Percentiles rank a stretch among this genome's conserved stretches.
Evolutionary conservation across 1,284 basidiomycete genomes (phyloP).

Genomic region (Cryptococcus hybrid): DNA sequence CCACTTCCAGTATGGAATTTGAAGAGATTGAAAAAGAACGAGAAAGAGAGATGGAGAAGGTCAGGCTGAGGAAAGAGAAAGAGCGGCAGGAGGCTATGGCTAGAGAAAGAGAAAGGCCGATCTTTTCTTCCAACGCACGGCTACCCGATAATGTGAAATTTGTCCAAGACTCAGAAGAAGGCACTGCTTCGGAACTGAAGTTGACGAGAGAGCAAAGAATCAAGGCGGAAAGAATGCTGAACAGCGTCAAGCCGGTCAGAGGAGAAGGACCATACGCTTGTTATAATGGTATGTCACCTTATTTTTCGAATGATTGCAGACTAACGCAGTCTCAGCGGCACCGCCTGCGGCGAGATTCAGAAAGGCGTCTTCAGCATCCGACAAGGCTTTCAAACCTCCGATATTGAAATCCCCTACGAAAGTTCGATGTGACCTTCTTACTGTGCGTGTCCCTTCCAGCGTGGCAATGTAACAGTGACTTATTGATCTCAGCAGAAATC

Average conservation of each 20-base stretch:
- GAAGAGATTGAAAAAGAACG: not conserved
- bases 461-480: not conserved
- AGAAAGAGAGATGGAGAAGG: not conserved
- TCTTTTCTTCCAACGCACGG: not conserved
- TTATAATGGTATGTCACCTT: conserved; percentile 24
- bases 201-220: conserved; percentile 20
- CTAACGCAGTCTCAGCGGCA: not conserved
- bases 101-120: conserved; percentile 1
- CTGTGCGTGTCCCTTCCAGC: conserved; percentile 4
- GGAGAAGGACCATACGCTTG: conserved; percentile 26
- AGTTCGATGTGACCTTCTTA: conserved; percentile 13
- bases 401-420: conserved; percentile 12
- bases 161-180: conserved; percentile 15
- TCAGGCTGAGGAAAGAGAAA: not conserved
- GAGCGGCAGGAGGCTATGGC: not conserved
- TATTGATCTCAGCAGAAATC: conserved; percentile 2
- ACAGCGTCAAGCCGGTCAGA: conserved; percentile 23
- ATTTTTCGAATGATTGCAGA: not conserved
- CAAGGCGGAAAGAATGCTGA: conserved; percentile 28
- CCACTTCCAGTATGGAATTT: not conserved
- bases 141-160: conserved; percentile 8
- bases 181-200: conserved; percentile 14
- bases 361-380: conserved; percentile 5
- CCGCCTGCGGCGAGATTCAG: conserved; percentile 1
- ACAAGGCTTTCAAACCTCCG: conserved; percentile 12